Conservation (phyloP, 176 grass and related monocot species). For the Aegilops speltoides region DNA sequence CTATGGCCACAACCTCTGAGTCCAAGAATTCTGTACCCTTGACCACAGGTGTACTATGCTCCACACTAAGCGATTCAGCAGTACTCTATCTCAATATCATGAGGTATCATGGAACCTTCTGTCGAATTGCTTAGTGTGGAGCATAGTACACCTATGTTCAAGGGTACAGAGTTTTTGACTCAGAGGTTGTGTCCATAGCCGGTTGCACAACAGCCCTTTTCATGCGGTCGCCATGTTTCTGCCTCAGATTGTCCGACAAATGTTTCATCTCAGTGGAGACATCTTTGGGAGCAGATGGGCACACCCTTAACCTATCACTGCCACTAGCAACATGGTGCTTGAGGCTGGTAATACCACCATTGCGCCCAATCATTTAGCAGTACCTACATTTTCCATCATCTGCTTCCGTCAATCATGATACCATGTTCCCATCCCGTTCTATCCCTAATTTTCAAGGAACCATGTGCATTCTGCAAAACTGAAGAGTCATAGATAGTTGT, state of each 20-base stretch:
- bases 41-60: too few relatives aligned
- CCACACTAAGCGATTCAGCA: too few relatives aligned
- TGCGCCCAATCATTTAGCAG: not conserved
- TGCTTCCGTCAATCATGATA: not conserved
- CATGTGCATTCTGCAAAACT: not conserved
- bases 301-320: not conserved
- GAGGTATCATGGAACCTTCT: too few relatives aligned
- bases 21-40: too few relatives aligned
- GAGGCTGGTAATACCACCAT: not conserved
- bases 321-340: not conserved
- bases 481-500: not conserved
- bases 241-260: not conserved
- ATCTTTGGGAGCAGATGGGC: not conserved
- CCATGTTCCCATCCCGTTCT: not conserved
- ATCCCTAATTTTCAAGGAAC: conserved; percentile 14
- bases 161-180: too few relatives aligned
- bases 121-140: too few relatives aligned
- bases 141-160: too few relatives aligned
- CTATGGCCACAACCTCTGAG: too few relatives aligned
- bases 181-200: too few relatives aligned
- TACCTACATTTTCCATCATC: not conserved
- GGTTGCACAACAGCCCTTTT: not conserved
- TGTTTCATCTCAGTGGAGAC: not conserved
- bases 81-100: too few relatives aligned
- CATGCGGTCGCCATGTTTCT: too few relatives aligned